phyloP scores from a whole-genome alignment of 495 filamentous ascomycete genomes.

The Pyrenopolyporus hunteri region DNA sequence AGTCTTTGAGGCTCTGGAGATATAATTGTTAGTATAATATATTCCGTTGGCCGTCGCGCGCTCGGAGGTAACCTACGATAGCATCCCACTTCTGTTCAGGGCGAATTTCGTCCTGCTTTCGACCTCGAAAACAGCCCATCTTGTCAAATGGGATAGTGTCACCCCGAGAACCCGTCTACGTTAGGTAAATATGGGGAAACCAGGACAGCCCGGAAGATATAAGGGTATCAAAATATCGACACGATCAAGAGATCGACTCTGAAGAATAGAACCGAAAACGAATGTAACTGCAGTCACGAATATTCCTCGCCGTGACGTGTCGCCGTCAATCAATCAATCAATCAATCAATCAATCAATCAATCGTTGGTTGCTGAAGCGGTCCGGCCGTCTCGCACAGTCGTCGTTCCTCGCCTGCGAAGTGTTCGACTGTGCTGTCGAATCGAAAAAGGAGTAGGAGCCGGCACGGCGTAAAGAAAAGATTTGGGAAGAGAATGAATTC shows the following conservation, averaged over 20 bases:
- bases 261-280: slow-evolving; percentile 34
- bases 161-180: slow-evolving; percentile 18
- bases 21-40: slow-evolving; percentile 18
- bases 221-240: slow-evolving; percentile 43
- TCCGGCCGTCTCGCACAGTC: slow-evolving; percentile 55
- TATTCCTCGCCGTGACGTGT: slow-evolving; percentile 6
- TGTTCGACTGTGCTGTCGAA: slow-evolving; percentile 53
- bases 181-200: slow-evolving; percentile 12
- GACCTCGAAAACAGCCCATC: slow-evolving; percentile 74
- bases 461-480: slow-evolving; percentile 10
- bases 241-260: slow-evolving; percentile 21
- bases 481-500: slow-evolving; percentile 22
- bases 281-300: slow-evolving; percentile 24
- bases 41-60: not conserved
- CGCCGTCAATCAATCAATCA: slow-evolving; percentile 46
- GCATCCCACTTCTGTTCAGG: slow-evolving; percentile 95
- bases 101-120: slow-evolving; percentile 67
- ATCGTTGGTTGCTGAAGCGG: slow-evolving; percentile 42
- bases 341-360: too few species aligned
- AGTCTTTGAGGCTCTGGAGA: slow-evolving; percentile 81
- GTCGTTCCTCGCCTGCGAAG: slow-evolving; percentile 62
- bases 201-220: slow-evolving; percentile 25
- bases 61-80: slow-evolving; percentile 66
- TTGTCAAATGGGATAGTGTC: slow-evolving; percentile 30
- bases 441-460: slow-evolving; percentile 16